Evolutionary conservation across 495 filamentous ascomycete genomes (phyloP).

Genomic region (Penicillium lividum): DNA sequence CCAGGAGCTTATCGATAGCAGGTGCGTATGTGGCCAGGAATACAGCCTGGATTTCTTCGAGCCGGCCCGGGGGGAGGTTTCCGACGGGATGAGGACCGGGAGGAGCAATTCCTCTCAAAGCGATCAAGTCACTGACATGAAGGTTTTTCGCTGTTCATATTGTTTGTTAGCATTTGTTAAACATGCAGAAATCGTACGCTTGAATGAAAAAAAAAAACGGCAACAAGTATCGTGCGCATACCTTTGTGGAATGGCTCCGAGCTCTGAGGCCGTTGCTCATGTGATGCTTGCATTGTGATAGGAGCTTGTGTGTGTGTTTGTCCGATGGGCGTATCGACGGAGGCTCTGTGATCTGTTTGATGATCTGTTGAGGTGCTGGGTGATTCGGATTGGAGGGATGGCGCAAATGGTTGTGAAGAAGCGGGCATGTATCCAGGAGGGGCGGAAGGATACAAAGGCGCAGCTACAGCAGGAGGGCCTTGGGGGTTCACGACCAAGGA

Average conservation of each 20-base stretch:
- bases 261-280: slow-evolving; percentile 24
- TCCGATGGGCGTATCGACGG: slow-evolving; percentile 77
- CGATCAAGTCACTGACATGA: slow-evolving; percentile 74
- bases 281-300: slow-evolving; percentile 40
- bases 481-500: slow-evolving; percentile 50
- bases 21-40: slow-evolving; percentile 75
- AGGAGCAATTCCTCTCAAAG: slow-evolving; percentile 62
- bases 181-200: not conserved
- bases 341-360: slow-evolving; percentile 60
- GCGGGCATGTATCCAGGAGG: slow-evolving; percentile 61
- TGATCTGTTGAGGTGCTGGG: slow-evolving; percentile 51
- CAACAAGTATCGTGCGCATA: slow-evolving; percentile 18
- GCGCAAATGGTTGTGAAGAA: slow-evolving; percentile 61
- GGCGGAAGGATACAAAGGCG: slow-evolving; percentile 45
- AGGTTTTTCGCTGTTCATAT: slow-evolving; percentile 60
- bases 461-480: slow-evolving; percentile 34
- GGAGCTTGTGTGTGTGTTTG: slow-evolving; percentile 29
- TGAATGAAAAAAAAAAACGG: not conserved
- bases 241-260: slow-evolving; percentile 42
- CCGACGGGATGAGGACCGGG: slow-evolving; percentile 57
- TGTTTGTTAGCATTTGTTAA: slow-evolving; percentile 15
- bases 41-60: slow-evolving; percentile 71
- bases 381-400: slow-evolving; percentile 48
- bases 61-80: slow-evolving; percentile 50
- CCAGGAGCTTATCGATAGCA: slow-evolving; percentile 77